Evolutionary conservation across 257 asterid species (phyloP), one percentile per base, ranked within the genome.

Genomic region (Jacaranda mimosifolia): DNA sequence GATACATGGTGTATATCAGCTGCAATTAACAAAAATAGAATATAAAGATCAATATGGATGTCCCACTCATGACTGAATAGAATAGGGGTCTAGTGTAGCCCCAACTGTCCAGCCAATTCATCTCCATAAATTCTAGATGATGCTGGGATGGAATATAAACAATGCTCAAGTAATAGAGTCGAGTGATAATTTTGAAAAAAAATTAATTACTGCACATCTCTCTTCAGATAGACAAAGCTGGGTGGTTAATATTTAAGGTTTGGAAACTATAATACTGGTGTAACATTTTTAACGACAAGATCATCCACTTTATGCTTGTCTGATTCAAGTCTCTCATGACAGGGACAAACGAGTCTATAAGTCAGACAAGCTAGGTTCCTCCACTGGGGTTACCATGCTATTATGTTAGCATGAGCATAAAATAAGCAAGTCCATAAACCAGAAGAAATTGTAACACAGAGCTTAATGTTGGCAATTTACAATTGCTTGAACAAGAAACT

Each of bases 1-100:
- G 93, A 58, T 70, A 81, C 67, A 69, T 81, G 83, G 62, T 83
- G 85, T 56, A 81, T 69, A 77, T 88, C 86, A 74, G 89, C 96
- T 92, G 93, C 86, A 81, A 74, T 67, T 7, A 52, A 64, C 32
- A 74, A 49, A 65, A 55, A 67, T 12, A 67, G 48, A 68, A 67
- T 11, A 17, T 7, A 40, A 71, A 80, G 13, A 60, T 79, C 73
- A 83, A 77, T 59, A 60, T 26, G 32, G 74, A 36, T 58, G 72
- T 43, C 71, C 49, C 21, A 68, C 42, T 12, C 74, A 43, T 57
- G 55, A 13, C 57, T 40, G 48, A 26, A 49, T n/a, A 13, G 59
- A 36, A 52, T 38, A 69, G 40, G 26, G 40, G 26, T 56, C 15
- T 35, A 26, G 32, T 26, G 32, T 0, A 26, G 1, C 32, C 32